Conservation (phyloP, 768 basidiomycete genomes). For the Calocera viscosa region DNA sequence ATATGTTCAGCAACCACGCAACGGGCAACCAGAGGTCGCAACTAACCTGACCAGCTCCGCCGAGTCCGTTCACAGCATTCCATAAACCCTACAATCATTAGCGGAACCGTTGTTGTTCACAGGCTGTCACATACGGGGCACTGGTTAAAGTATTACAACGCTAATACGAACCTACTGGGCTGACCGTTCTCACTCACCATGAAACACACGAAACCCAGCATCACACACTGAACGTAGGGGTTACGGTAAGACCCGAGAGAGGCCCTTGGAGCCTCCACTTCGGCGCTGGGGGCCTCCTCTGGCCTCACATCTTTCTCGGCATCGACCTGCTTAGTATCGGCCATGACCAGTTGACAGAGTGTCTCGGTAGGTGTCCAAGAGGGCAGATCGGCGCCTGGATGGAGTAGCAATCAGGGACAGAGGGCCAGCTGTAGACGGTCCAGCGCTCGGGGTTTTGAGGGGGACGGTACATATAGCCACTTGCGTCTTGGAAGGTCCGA, state of each 20-base stretch:
- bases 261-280: not conserved
- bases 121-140: not conserved
- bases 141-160: not conserved
- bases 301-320: not conserved
- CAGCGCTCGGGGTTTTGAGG: not conserved
- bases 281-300: not conserved
- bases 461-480: not conserved
- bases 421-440: not conserved
- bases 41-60: slow-evolving; percentile 65
- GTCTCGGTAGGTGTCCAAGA: not conserved
- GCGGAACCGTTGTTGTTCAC: not conserved
- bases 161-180: too few relatives aligned
- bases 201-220: slow-evolving; percentile 60
- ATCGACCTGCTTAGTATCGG: not conserved
- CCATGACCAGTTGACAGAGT: not conserved
- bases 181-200: slow-evolving; percentile 21
- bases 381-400: not conserved
- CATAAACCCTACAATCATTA: slow-evolving; percentile 42
- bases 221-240: slow-evolving; percentile 43
- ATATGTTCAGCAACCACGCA: not conserved
- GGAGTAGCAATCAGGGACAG: not conserved
- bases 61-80: slow-evolving; percentile 64
- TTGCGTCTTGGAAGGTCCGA: slow-evolving; percentile 1
- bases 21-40: not conserved
- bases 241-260: slow-evolving; percentile 47